Percentiles rank a stretch among this genome's conserved stretches.
phyloP scores from a whole-genome alignment of 345 rosid species.

The Citrus maxima region DNA sequence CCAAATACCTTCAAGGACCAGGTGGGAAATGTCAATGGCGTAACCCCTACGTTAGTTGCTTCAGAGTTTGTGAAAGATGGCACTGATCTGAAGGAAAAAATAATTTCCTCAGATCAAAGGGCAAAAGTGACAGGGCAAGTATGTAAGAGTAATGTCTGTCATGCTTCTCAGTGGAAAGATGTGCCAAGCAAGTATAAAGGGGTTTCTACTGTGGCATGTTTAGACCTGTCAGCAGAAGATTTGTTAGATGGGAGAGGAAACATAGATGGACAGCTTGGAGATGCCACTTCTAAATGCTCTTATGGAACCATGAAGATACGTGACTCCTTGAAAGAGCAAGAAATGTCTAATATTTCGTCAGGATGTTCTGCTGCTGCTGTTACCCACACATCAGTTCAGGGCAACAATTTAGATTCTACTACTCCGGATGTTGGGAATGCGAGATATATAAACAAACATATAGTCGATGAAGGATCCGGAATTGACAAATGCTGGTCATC shows the following conservation, averaged over 20 bases:
- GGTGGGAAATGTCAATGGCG: constrained; percentile 6
- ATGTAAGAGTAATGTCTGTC: constrained; percentile 15
- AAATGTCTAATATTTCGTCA: constrained; percentile 42
- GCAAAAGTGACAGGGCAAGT: constrained; percentile 8
- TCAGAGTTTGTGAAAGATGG: constrained; percentile 23
- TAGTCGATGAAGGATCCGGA: constrained; percentile 46
- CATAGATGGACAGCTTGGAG: constrained; percentile 18
- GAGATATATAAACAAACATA: constrained; percentile 20
- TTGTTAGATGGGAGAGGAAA: constrained; percentile 17
- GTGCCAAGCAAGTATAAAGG: constrained; percentile 35
- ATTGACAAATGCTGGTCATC: constrained; percentile 53
- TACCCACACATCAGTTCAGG: constrained; percentile 37
- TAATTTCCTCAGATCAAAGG: constrained; percentile 15
- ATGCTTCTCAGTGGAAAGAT: constrained; percentile 42
- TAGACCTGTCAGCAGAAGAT: constrained; percentile 14
- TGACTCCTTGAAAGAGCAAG: constrained; percentile 30
- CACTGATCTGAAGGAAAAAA: constrained; percentile 16
- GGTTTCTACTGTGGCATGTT: constrained; percentile 12
- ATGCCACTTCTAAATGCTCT: constrained; percentile 17
- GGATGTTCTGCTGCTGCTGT: constrained; percentile 41
- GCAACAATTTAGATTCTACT: constrained; percentile 29
- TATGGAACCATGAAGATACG: constrained; percentile 16
- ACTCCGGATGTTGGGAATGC: constrained; percentile 26
- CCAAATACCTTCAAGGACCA: constrained; percentile 12
- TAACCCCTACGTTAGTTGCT: constrained; percentile 19